A percentile compares a stretch with the other conserved stretches of the same genome.
Evolutionary conservation across 2,329 filamentous ascomycete species (phyloP).

Genomic region (Ceratocystis destructans): DNA sequence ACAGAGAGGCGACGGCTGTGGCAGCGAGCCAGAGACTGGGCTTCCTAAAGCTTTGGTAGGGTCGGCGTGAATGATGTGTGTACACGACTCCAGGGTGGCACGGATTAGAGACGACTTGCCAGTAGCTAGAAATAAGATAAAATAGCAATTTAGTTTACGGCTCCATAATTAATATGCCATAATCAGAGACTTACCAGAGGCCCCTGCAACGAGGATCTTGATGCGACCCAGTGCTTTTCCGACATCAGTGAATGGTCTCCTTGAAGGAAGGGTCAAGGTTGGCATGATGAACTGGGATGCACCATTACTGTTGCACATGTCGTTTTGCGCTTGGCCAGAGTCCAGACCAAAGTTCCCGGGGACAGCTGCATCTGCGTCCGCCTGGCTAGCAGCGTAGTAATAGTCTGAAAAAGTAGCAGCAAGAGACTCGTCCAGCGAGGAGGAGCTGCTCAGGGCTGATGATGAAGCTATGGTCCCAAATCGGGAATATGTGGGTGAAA

Average conservation of each 20-base stretch:
- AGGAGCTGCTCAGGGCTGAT: constrained; percentile 32
- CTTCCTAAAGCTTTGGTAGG: constrained; percentile 33
- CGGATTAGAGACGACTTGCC: constrained; percentile 86
- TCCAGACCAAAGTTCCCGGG: constrained; percentile 16
- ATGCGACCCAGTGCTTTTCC: constrained; percentile 74
- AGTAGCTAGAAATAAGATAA: constrained; percentile 38
- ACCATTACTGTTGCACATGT: background rate
- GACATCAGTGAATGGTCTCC: constrained; percentile 76
- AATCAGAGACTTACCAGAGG: constrained; percentile 43
- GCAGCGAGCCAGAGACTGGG: constrained; percentile 28
- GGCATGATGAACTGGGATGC: constrained; percentile 85
- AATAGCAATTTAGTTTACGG: background rate
- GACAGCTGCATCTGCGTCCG: constrained; percentile 26
- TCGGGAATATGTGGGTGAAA: constrained; percentile 24
- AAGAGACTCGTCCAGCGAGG: constrained; percentile 40
- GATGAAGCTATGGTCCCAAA: constrained; percentile 21
- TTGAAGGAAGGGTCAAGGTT: constrained; percentile 77
- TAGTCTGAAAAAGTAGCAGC: constrained; percentile 35
- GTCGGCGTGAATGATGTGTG: constrained; percentile 91
- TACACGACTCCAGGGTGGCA: constrained; percentile 71
- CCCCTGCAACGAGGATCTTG: constrained; percentile 77
- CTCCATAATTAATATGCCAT: background rate
- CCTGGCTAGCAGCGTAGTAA: constrained; percentile 12
- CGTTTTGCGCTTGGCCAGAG: background rate
- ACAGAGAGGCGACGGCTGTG: constrained; percentile 20